Base-by-base conservation (phyloP, 129 eudicot genomes). In the Lonicera japonica region DNA sequence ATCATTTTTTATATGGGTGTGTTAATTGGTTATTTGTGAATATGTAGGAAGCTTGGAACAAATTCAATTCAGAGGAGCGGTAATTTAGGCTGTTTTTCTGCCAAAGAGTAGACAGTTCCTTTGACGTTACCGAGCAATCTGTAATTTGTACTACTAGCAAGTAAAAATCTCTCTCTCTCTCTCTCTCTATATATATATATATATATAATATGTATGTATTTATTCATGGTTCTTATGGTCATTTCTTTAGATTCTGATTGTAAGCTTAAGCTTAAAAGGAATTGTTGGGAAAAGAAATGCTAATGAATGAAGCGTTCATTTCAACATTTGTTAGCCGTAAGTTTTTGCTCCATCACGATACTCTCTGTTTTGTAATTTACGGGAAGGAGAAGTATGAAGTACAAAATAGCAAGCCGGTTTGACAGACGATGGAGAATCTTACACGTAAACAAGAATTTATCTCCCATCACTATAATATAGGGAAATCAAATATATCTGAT, bases 21-120 rank as follows among this genome's bases (percentile, higher is more conserved):
- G 16, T 43, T 43, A 43, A 43, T 43, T 43, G 1, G 13, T 43
- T 14, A 18, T 13, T 25, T 62, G 58, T 54, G 11, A 14, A 8
- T 19, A 21, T 70, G 45, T 72, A 92, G 98, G 98, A 92, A 73
- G 95, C 98, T 15, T 92, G 98, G 98, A 87, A 78, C 85, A 92
- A 79, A 63, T 92, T 87, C 75, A 92, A 88, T 72, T 87, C 98
- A 25, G 96, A 85, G 79, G 98, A 82, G 75, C 77, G 92, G 71
- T 92, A 90, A 72, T 22, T 6, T 52, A 53, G 65, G 65, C 43
- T 39, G 12, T 21, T 21, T 25, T 9, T 54, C 69, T 46, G 20
- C 46, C 21, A 1, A 19, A 20, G 38, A 38, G 34, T 66, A 56
- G 56, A n/a, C 29, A 14, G 15, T 66, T 51, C 6, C 36, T 18